Evolutionary conservation across 169 alveolate species (phyloP).

Genomic region (Perkinsus olseni): DNA sequence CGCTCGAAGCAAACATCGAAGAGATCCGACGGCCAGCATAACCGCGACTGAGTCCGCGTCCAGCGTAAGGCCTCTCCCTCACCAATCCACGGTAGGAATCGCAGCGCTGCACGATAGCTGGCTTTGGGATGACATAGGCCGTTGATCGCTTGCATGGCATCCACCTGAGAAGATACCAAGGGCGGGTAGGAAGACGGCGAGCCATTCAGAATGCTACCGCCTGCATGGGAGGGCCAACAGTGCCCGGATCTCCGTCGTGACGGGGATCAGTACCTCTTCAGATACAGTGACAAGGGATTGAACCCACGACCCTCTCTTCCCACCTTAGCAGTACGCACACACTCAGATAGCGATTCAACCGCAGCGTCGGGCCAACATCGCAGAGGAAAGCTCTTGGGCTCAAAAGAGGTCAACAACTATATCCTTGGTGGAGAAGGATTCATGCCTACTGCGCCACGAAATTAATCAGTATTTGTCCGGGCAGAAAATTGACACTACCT

Average conservation of each 20-base stretch:
- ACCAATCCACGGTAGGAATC: not conserved
- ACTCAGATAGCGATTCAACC: conserved; percentile 2
- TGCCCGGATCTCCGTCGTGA: not conserved
- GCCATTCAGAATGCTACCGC: not conserved
- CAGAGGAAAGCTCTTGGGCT: not conserved
- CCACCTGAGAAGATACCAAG: not conserved
- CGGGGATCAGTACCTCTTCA: not conserved
- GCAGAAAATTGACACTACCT: not conserved
- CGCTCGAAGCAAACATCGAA: no score
- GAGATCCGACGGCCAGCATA: no score
- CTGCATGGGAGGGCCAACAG: not conserved
- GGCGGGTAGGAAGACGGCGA: not conserved
- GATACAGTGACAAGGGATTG: not conserved
- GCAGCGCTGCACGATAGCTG: not conserved
- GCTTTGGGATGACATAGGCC: not conserved
- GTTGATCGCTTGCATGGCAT: not conserved
- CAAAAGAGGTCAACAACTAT: conserved; percentile 21
- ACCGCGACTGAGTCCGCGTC: no score
- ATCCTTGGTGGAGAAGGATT: conserved; percentile 19
- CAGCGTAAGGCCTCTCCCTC: not conserved
- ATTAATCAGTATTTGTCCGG: not conserved
- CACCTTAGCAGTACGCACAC: not conserved
- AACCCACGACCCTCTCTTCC: not conserved
- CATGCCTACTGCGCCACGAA: conserved; percentile 9
- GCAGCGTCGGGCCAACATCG: not conserved